Conservation (phyloP, 2,329 filamentous ascomycete genomes). For the Leptographium radiaticola region DNA sequence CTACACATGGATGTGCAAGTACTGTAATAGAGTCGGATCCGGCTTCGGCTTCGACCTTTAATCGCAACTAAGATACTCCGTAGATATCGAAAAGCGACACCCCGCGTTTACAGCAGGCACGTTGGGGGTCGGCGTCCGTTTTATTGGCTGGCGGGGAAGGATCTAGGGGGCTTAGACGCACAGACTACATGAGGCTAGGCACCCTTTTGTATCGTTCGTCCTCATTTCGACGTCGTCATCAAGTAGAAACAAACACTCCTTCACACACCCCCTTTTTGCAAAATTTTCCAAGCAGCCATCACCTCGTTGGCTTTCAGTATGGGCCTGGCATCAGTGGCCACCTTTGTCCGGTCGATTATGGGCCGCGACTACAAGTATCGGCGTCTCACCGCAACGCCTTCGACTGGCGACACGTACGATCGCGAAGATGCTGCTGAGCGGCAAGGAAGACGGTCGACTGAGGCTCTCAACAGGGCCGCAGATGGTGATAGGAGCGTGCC, state of each 20-base stretch:
- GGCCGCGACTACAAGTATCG: conserved; percentile 1
- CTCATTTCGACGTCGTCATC: no score
- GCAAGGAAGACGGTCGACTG: neutral
- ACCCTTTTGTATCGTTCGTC: no score
- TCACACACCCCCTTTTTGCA: no score
- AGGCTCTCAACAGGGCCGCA: neutral
- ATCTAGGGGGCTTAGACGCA: no score
- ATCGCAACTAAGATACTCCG: no score
- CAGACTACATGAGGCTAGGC: no score
- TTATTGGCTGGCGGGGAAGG: neutral
- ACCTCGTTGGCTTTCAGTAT: neutral
- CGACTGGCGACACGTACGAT: neutral
- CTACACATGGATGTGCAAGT: no score
- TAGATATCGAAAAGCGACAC: no score
- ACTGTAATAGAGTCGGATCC: no score
- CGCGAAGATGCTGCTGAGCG: neutral
- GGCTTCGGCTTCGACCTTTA: no score
- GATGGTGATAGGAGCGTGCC: neutral
- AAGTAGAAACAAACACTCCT: no score
- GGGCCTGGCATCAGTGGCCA: neutral
- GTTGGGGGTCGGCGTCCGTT: neutral
- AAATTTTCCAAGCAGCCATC: neutral
- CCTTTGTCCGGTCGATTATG: conserved; percentile 1
- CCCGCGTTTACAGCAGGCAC: no score
- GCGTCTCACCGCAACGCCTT: neutral